Conservation (phyloP, 495 filamentous ascomycete genomes). For the Recurvomyces mirabilis region DNA sequence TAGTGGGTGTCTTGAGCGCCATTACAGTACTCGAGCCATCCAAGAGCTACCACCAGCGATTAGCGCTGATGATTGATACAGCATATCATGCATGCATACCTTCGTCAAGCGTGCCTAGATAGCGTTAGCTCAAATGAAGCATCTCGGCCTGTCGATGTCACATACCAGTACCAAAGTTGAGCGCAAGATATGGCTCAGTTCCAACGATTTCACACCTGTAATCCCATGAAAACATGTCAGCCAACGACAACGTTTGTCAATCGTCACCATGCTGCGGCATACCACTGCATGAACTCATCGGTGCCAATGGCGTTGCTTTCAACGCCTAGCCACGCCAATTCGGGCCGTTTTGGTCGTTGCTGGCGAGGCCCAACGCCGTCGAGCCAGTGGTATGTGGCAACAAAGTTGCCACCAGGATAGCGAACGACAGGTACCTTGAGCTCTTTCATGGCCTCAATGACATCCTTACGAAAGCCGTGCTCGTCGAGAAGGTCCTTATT, state of each 20-base stretch:
- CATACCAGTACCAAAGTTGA: constrained; percentile 62
- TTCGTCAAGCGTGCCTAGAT: too few relatives aligned
- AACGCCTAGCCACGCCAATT: constrained; percentile 62
- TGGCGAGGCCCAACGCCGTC: constrained; percentile 66
- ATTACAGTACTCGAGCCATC: constrained; percentile 77
- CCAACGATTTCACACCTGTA: constrained; percentile 40
- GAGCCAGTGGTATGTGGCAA: constrained; percentile 72
- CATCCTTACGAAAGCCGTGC: constrained; percentile 65
- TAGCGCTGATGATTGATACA: too few relatives aligned
- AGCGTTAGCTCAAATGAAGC: too few relatives aligned
- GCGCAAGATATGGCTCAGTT: constrained; percentile 60
- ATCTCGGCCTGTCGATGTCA: too few relatives aligned
- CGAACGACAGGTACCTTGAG: constrained; percentile 62
- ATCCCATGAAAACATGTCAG: too few relatives aligned
- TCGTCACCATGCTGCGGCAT: too few relatives aligned
- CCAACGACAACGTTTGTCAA: too few relatives aligned
- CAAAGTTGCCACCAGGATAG: constrained; percentile 73
- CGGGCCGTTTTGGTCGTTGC: constrained; percentile 50
- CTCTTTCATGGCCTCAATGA: constrained; percentile 56
- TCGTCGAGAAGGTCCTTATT: constrained; percentile 45
- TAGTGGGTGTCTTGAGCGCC: constrained; percentile 60
- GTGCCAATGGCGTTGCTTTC: constrained; percentile 72
- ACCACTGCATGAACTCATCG: constrained; percentile 76
- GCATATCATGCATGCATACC: too few relatives aligned
- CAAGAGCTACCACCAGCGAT: constrained; percentile 36